Conservation (phyloP, 1,284 basidiomycete species). For the Cryptococcus sp. region DNA sequence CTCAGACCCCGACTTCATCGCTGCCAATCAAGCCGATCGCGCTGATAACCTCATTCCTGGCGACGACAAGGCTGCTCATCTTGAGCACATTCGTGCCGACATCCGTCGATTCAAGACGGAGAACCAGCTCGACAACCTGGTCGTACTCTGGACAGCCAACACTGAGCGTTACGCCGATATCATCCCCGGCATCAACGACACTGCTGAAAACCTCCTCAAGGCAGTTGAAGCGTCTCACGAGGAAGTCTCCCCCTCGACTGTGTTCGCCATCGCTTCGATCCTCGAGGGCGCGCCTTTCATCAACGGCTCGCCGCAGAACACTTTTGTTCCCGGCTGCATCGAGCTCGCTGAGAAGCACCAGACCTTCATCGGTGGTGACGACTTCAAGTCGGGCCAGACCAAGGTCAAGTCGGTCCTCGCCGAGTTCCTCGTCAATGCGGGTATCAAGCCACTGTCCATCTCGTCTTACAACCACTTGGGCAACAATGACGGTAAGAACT, state of each 20-base stretch:
- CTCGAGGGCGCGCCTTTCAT: slow-evolving; percentile 94
- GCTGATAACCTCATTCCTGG: slow-evolving; percentile 85
- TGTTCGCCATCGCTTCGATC: slow-evolving; percentile 95
- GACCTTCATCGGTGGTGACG: slow-evolving; percentile 96
- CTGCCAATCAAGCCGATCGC: slow-evolving; percentile 94
- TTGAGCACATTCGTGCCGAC: slow-evolving; percentile 88
- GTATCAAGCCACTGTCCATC: slow-evolving; percentile 96
- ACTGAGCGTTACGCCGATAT: slow-evolving; percentile 97
- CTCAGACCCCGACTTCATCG: slow-evolving; percentile 79
- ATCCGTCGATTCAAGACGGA: slow-evolving; percentile 89
- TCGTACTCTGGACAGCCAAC: slow-evolving; percentile 98
- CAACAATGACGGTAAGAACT: slow-evolving; percentile 95
- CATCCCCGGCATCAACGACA: slow-evolving; percentile 93
- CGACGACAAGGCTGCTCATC: slow-evolving; percentile 82
- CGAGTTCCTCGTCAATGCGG: slow-evolving; percentile 98
- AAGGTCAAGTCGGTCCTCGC: slow-evolving; percentile 94
- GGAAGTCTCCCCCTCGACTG: slow-evolving; percentile 91
- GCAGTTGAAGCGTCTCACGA: slow-evolving; percentile 82
- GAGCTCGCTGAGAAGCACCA: slow-evolving; percentile 85
- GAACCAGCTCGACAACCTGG: slow-evolving; percentile 79
- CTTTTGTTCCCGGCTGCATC: slow-evolving; percentile 94
- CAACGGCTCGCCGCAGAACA: slow-evolving; percentile 99
- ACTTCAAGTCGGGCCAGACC: slow-evolving; percentile 93
- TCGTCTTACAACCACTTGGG: slow-evolving; percentile 98
- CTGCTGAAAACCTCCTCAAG: slow-evolving; percentile 81